Evolutionary conservation across 768 basidiomycete species (phyloP), one percentile per base, ranked within the genome.

Genomic region (Pulveroboletus sp.): DNA sequence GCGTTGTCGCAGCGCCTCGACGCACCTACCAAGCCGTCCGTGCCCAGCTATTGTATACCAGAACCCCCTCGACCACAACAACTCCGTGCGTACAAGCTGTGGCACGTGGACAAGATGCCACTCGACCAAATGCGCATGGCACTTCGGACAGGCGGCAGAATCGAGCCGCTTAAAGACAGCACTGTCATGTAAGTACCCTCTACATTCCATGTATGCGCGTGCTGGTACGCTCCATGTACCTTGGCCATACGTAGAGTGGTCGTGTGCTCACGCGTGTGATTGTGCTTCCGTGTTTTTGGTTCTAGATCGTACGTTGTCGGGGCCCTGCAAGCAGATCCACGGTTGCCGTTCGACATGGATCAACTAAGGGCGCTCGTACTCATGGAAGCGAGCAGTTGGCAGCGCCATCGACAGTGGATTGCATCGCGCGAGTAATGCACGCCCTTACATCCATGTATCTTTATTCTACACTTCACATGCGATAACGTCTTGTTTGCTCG

Each of bases 231-330:
- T n/a, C n/a, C n/a, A n/a, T n/a, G n/a, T n/a, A n/a, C n/a, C n/a
- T n/a, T n/a, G n/a, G n/a, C n/a, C n/a, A n/a, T n/a, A n/a, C n/a
- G n/a, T n/a, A n/a, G n/a, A n/a, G n/a, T n/a, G n/a, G n/a, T 2
- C 15, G 33, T 33, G 33, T 15, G 14, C 33, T 15, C 33, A 33
- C 15, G 33, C 3, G 33, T 37, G 24, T n/a, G n/a, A n/a, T n/a
- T n/a, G 26, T n/a, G 5, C 21, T n/a, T n/a, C n/a, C n/a, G n/a
- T n/a, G n/a, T n/a, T n/a, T n/a, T n/a, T n/a, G n/a, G n/a, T n/a
- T n/a, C n/a, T n/a, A 78, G 76, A 58, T 70, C 74, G 8, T 74
- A 79, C 50, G 67, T 78, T 8, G 42, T 78, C 9, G 57, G 69
- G 4, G 74, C 75, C 4, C 55, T 78, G 40, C 69, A 71, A 28